These are phyloP conservation scores for Clarkia xantiana DNA, from an alignment of 345 rosid genomes.

Conservation along the genomic window DNA sequence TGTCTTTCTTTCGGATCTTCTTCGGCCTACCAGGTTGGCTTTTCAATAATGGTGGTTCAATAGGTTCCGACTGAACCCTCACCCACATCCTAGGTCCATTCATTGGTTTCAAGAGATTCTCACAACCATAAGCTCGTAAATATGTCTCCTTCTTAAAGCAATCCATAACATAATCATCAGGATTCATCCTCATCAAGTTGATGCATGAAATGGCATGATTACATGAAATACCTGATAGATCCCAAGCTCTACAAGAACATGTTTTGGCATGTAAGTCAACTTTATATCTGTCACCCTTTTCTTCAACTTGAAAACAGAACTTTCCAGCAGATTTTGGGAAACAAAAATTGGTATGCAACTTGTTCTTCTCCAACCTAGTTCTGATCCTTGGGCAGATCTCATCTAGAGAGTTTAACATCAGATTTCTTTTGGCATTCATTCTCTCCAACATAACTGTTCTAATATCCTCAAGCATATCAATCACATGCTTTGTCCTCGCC, in stretches of 20 bases:
- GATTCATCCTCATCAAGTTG: background rate
- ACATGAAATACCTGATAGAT: background rate
- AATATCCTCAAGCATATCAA: background rate
- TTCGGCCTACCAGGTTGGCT: no score
- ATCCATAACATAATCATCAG: background rate
- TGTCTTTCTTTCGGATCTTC: no score
- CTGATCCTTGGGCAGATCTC: background rate
- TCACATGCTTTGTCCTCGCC: background rate
- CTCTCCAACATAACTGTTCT: background rate
- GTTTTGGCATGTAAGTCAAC: background rate
- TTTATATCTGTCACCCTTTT: background rate
- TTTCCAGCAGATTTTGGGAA: background rate
- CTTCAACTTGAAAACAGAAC: background rate
- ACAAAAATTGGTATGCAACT: background rate
- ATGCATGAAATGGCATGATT: background rate
- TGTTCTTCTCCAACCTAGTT: background rate
- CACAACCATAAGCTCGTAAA: background rate
- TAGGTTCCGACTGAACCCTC: no score
- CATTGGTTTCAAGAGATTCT: background rate
- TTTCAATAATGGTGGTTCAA: no score
- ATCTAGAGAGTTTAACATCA: background rate
- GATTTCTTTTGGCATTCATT: background rate
- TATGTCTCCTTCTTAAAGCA: background rate
- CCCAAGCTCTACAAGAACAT: constrained; percentile 1
- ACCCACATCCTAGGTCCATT: background rate